Evolutionary conservation across 345 rosid genomes (phyloP), one percentile per base, ranked within the genome.

Genomic region (Acer saccharum): DNA sequence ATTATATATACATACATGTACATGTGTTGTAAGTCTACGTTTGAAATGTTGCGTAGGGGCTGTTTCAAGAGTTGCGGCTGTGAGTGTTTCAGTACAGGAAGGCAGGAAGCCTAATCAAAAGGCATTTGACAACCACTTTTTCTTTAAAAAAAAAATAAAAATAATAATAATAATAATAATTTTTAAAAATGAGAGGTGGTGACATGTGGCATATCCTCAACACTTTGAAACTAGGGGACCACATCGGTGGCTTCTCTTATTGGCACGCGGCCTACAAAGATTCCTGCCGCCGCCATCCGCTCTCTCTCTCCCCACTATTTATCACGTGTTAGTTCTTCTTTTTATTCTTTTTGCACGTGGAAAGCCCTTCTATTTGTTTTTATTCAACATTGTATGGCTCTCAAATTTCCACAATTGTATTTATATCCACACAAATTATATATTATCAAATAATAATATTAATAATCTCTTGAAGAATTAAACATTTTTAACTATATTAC

Each of bases 41-140:
- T 64, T 78, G 81, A 68, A 76, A 16, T 48, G 2, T 10, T 10
- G 50, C 39, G 13, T 0, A 52, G 7, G 27, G 76, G 78, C 21
- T 72, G 74, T 73, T 84, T 88, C 89, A 88, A 88, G 63, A 71
- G 81, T 83, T 86, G 88, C 87, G 88, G 87, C 89, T 62, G 76
- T 17, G 16, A 64, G 87, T 84, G 85, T 78, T 76, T 72, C 83
- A 5, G 75, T 76, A 72, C 65, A 71, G 80, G 80, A 82, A 78
- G 78, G 69, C 65, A 71, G 78, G 80, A 82, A 78, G 78, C 78
- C n/a, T 76, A 67, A 75, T 32, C 63, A 35, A 43, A 18, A n/a
- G 16, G 18, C 57, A 46, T 54, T 16, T 54, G 58, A 54, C 58
- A 54, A 54, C 58, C n/a, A 14, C 58, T 17, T 14, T 16, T 54